A percentile compares a stretch with the other conserved stretches of the same genome.
Conservation (phyloP, 176 grass and related monocot species). For the Thalia dealbata region DNA sequence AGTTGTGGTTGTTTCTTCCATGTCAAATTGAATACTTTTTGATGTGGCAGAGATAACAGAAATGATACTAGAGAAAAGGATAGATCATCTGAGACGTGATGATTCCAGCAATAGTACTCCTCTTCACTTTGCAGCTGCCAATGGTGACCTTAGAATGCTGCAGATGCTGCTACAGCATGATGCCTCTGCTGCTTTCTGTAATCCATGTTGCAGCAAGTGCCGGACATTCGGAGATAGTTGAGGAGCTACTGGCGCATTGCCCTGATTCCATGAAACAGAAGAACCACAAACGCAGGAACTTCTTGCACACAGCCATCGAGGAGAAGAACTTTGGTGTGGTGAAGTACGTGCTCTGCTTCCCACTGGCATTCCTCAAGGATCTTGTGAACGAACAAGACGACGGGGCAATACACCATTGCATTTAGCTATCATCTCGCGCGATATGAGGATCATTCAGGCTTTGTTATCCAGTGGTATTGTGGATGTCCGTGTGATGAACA, state of each 20-base stretch:
- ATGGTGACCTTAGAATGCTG: slow-evolving; percentile 26
- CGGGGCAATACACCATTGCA: slow-evolving; percentile 13
- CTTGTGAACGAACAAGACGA: not conserved
- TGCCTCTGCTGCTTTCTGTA: no score
- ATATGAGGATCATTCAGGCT: not conserved
- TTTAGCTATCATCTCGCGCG: not conserved
- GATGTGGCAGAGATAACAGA: slow-evolving; percentile 41
- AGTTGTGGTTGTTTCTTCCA: no score
- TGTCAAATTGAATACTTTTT: no score
- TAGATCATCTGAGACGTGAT: slow-evolving; percentile 25
- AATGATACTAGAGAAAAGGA: slow-evolving; percentile 36
- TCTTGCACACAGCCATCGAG: not conserved
- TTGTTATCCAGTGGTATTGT: no score
- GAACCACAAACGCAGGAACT: not conserved
- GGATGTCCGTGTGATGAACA: no score
- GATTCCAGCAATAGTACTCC: slow-evolving; percentile 45
- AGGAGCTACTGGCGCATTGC: slow-evolving; percentile 35
- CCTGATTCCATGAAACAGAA: slow-evolving; percentile 7
- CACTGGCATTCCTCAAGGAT: not conserved
- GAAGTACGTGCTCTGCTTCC: not conserved
- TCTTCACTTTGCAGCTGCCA: slow-evolving; percentile 63
- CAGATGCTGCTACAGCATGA: slow-evolving; percentile 35
- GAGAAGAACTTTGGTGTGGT: not conserved
- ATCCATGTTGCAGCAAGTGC: slow-evolving; percentile 62
- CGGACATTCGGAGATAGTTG: slow-evolving; percentile 31